Conservation (phyloP, 1,139 yeast species). For the Hyphopichia pseudoburtonii region DNA sequence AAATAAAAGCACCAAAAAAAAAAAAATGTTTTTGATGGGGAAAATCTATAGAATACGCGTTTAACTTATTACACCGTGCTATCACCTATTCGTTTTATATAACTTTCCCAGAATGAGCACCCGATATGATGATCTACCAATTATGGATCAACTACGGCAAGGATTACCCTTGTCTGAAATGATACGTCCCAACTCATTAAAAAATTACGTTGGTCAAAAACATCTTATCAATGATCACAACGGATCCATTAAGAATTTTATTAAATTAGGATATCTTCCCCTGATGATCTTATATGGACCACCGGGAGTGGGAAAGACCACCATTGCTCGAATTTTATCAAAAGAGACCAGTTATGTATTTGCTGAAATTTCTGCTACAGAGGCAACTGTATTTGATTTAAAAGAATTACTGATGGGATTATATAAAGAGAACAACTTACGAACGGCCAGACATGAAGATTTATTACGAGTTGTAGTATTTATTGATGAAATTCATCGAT, state of each 20-base stretch:
- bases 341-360: conserved; percentile 34
- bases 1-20: too few relatives aligned
- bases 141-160: too few relatives aligned
- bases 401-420: conserved; percentile 25
- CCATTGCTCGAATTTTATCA: conserved; percentile 41
- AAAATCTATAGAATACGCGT: too few relatives aligned
- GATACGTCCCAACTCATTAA: conserved; percentile 27
- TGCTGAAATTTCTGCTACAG: conserved; percentile 43
- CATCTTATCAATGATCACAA: conserved; percentile 28
- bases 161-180: conserved; percentile 21
- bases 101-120: too few relatives aligned
- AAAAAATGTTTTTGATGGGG: too few relatives aligned
- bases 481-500: conserved; percentile 46
- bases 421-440: conserved; percentile 20
- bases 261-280: conserved; percentile 40
- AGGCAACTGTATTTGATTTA: conserved; percentile 30
- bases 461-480: conserved; percentile 34
- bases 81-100: too few relatives aligned
- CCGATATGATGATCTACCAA: too few relatives aligned
- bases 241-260: conserved; percentile 33
- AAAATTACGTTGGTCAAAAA: conserved; percentile 37
- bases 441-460: conserved; percentile 13
- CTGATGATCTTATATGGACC: conserved; percentile 48
- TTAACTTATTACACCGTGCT: too few relatives aligned
- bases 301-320: conserved; percentile 49